phyloP scores from a whole-genome alignment of 2,329 filamentous ascomycete genomes.

The Emericellopsis cladophorae region DNA sequence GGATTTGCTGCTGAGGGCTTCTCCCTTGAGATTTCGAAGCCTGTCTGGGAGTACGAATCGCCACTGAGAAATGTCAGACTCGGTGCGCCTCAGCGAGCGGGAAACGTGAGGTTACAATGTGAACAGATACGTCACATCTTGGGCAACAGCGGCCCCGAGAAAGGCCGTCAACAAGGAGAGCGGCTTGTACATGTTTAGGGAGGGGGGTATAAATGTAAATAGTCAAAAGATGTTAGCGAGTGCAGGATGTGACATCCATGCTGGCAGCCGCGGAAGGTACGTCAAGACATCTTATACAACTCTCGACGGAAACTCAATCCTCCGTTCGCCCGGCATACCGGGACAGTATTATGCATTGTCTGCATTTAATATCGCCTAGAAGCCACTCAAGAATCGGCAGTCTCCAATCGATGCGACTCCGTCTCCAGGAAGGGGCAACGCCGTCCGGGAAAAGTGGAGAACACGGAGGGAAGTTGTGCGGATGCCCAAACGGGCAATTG shows the following conservation, averaged over 20 bases:
- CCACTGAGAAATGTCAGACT: constrained; percentile 7
- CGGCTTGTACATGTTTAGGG: too few relatives aligned
- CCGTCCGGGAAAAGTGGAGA: neutral
- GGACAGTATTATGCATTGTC: too few relatives aligned
- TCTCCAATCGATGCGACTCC: neutral
- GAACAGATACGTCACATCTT: constrained; percentile 1
- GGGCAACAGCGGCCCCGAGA: neutral
- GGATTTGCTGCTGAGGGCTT: constrained; percentile 42
- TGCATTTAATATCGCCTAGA: too few relatives aligned
- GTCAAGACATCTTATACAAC: too few relatives aligned
- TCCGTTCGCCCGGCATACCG: too few relatives aligned
- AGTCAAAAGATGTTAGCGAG: too few relatives aligned
- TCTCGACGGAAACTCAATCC: too few relatives aligned
- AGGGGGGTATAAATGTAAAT: too few relatives aligned
- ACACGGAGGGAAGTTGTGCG: neutral
- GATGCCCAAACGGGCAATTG: neutral
- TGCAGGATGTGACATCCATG: too few relatives aligned
- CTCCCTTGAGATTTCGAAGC: constrained; percentile 37
- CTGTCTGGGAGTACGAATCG: constrained; percentile 21
- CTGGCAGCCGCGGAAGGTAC: too few relatives aligned
- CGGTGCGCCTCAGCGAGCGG: neutral
- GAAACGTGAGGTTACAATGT: constrained; percentile 1
- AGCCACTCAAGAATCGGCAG: neutral
- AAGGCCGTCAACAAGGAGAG: too few relatives aligned
- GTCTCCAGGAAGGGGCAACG: neutral